phyloP scores from a whole-genome alignment of 2,329 filamentous ascomycete genomes.

The Cladosporium halotolerans region DNA sequence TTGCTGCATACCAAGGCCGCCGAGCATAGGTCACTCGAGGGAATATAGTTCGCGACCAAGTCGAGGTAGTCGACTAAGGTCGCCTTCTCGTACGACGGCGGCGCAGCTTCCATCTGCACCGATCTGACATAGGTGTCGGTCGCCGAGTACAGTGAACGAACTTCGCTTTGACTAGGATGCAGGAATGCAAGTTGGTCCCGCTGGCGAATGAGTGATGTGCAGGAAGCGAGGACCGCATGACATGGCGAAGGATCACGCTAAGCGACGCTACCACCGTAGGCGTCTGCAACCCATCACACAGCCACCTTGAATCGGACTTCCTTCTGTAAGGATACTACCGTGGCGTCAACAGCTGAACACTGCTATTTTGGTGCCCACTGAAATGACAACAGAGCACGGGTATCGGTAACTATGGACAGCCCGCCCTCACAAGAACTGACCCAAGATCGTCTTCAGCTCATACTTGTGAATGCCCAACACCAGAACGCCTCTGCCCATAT shows the following conservation, averaged over 20 bases:
- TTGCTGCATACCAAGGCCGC: slow-evolving; percentile 49
- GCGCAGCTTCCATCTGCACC: slow-evolving; percentile 48
- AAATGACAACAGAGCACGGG: too few species aligned
- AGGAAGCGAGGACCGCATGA: not conserved
- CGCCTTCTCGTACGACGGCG: slow-evolving; percentile 55
- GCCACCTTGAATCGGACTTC: not conserved
- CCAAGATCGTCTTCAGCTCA: too few species aligned
- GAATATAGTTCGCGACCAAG: slow-evolving; percentile 51
- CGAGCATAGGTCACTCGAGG: slow-evolving; percentile 51
- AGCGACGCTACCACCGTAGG: not conserved
- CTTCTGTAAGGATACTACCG: too few species aligned
- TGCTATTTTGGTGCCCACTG: too few species aligned
- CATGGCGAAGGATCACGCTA: slow-evolving; percentile 7
- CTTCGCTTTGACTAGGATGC: not conserved
- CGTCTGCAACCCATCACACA: not conserved
- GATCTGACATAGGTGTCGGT: slow-evolving; percentile 2
- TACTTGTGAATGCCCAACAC: too few species aligned
- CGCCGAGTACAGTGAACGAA: not conserved
- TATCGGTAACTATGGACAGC: too few species aligned
- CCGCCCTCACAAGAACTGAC: too few species aligned
- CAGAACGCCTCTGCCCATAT: too few species aligned
- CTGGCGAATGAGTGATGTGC: too few species aligned
- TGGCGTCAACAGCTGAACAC: too few species aligned
- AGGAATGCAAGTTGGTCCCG: too few species aligned
- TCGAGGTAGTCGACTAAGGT: slow-evolving; percentile 50